Base-by-base conservation (phyloP, 2,329 filamentous ascomycete species). In the Sphaceloma murrayae region DNA sequence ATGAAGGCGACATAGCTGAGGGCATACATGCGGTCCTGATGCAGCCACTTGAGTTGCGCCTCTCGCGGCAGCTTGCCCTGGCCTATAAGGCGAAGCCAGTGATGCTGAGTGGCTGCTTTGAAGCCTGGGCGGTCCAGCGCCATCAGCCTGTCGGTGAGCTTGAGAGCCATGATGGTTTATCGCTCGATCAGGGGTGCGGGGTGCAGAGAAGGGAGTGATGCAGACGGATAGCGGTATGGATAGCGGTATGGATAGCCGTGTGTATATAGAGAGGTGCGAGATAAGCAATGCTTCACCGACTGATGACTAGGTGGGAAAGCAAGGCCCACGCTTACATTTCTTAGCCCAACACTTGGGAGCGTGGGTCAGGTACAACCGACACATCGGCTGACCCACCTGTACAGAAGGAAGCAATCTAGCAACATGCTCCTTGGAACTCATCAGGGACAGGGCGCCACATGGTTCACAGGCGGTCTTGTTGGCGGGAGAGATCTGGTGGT, bases 21-120 rank as follows among this genome's bases (percentile, higher is more conserved):
- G 34, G 80, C 76, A 64, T 85, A 85, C 36, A 85, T 71, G 5
- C 78, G 69, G 59, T 85, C 82, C 61, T 84, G 81, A 11, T 77
- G 75, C 32, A 86, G 74, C 82, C 82, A 86, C 58, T 69, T 67
- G 18, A 73, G 72, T 6, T 85, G 65, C 1, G 67, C 60, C 0
- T 65, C 53, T 34, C 74, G 73, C n/a, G 73, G 63, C n/a, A 82
- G 64, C 0, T 69, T 70, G 16, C 80, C 78, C 42, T 69, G 67
- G 9, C 79, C 80, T 3, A 81, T 80, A 31, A 74, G 69, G 16
- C 64, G 64, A 43, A 86, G 74, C 63, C 85, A 85, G 0, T 75
- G 71, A 47, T 80, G 73, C 46, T 78, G 75, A 0, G 80, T 85
- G 18, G 81, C 79, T 21, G 62, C 60, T 2, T 60, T 62, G 58